Evolutionary conservation across 352 stramenopile species (phyloP), one percentile per base, ranked within the genome.

Genomic region (Pythium chondricola): DNA sequence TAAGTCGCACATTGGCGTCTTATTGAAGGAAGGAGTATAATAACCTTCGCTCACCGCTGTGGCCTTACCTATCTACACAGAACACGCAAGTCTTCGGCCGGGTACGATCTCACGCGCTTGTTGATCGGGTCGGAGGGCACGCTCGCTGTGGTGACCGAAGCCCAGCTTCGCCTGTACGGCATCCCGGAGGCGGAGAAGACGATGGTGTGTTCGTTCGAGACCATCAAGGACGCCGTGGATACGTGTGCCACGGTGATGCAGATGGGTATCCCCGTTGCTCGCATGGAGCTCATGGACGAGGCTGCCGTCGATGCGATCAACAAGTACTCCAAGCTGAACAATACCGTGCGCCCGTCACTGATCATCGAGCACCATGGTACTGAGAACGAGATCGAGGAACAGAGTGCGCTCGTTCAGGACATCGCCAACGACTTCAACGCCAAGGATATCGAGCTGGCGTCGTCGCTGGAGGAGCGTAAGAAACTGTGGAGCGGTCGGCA

Each of bases 111-210:
- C 38, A 95, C 93, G 0, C 75, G 80, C 7, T 65, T 99, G n/a
- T 67, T 98, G 14, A 95, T 97, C 48, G 95, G 95, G 5, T 97
- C 85, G 16, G 96, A 99, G 65, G 95, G 95, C 21, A 98, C 93
- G 25, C 72, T 98, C 6, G 95, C 77, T 0, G 75, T 98, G 38
- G 81, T 99, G n/a, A 99, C 95, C 1, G 85, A 97, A 64, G 77
- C 93, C 14, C 93, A 96, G 39, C 65, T 99, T 16, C 92, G 91
- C 50, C 65, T 99, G 20, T 95, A 97, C 48, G 88, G 90, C 13
- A 88, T 97, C 51, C 91, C 93, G 1, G 82, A 93, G 45, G 65
- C 86, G 18, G 75, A 97, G 44, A 87, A 93, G 41, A 93, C 88
- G 17, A 95, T 94, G 63, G 85, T 96, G 18, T 98, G 93, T 62